Conservation (phyloP, 371 early-diverging fungal genomes). For the Mortierella sp. region DNA sequence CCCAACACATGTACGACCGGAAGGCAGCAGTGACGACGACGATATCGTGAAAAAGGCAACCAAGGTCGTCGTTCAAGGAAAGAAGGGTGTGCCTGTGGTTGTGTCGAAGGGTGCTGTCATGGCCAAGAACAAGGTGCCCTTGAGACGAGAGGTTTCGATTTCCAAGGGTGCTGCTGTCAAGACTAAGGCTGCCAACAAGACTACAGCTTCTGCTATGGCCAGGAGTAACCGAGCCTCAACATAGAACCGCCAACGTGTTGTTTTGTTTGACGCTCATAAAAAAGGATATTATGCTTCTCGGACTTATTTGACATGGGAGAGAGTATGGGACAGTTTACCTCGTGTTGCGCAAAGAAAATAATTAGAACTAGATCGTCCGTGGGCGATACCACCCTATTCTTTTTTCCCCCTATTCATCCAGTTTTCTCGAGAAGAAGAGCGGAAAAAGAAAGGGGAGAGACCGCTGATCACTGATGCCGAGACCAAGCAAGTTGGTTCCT, state of each 20-base stretch:
- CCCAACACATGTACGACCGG: not conserved
- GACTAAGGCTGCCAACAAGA: no score
- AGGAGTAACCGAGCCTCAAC: not conserved
- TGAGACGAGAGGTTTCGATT: not conserved
- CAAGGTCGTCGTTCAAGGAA: not conserved
- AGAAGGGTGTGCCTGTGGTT: not conserved
- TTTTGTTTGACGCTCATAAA: not conserved
- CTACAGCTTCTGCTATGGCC: no score
- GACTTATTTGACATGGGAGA: not conserved
- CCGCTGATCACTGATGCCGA: no score
- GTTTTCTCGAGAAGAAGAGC: no score
- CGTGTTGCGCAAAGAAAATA: not conserved
- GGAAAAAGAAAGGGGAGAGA: no score
- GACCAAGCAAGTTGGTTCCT: no score
- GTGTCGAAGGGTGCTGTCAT: not conserved
- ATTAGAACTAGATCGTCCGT: no score
- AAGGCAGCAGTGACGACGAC: not conserved
- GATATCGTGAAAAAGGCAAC: not conserved
- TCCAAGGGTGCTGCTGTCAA: not conserved
- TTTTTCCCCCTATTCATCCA: no score
- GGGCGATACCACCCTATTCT: no score
- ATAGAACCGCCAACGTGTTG: not conserved
- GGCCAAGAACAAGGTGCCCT: not conserved
- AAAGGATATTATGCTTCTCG: not conserved
- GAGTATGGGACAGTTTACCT: not conserved